Evolutionary conservation across 805 yeast genomes (phyloP).

Genomic region (Limtongia smithiae): DNA sequence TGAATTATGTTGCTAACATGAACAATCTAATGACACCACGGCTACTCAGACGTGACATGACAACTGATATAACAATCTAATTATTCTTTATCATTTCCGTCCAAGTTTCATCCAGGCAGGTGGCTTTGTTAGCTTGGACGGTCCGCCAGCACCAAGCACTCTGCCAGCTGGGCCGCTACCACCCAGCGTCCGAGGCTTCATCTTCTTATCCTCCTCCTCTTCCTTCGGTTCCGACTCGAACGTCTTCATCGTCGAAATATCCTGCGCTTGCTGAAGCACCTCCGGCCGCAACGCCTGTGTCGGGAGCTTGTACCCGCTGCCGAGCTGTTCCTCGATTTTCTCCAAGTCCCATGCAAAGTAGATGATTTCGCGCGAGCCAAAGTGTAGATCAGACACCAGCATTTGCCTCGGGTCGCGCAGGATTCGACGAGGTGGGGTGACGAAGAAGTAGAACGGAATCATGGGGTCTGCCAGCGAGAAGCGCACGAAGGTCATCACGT

Average conservation of each 20-base stretch:
- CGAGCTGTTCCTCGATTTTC: conserved; percentile 30
- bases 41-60: too few species aligned
- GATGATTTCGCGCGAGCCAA: conserved; percentile 49
- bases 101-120: conserved; percentile 27
- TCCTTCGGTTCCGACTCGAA: conserved; percentile 10
- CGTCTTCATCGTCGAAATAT: conserved; percentile 15
- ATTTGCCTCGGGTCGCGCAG: conserved; percentile 36
- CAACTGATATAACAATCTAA: too few species aligned
- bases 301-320: conserved; percentile 13
- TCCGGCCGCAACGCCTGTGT: conserved; percentile 18
- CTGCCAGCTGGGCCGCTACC: conserved; percentile 9
- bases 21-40: too few species aligned
- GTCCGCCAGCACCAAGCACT: conserved; percentile 8
- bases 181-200: conserved; percentile 9
- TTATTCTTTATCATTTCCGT: conserved; percentile 7
- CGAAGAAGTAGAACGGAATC: conserved; percentile 41
- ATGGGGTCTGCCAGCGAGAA: conserved; percentile 34
- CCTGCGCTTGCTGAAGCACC: conserved; percentile 19
- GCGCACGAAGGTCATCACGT: conserved; percentile 37
- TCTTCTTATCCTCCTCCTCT: conserved; percentile 9
- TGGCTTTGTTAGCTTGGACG: conserved; percentile 12
- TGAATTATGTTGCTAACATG: too few species aligned
- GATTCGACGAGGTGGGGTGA: conserved; percentile 48
- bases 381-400: conserved; percentile 41
- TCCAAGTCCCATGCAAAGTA: conserved; percentile 37